Evolutionary conservation across 345 rosid species (phyloP).

Genomic region (Cardamine occulta): DNA sequence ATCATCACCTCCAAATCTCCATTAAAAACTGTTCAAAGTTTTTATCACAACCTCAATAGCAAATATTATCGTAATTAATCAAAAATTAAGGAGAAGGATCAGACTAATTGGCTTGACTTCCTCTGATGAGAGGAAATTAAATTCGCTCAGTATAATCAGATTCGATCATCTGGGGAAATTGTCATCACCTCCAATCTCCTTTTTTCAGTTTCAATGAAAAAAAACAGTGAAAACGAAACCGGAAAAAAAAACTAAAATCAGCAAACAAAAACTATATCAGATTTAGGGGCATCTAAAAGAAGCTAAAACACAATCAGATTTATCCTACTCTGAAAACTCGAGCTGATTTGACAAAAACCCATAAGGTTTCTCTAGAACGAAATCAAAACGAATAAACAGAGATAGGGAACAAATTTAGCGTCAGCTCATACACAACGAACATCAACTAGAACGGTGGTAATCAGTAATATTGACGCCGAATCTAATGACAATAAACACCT

Average conservation of each 20-base stretch:
- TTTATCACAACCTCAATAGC: background rate
- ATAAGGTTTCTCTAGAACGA: background rate
- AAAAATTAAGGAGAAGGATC: constrained; percentile 25
- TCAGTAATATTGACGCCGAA: constrained; percentile 45
- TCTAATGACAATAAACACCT: background rate
- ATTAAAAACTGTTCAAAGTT: background rate
- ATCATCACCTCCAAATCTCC: constrained; percentile 43
- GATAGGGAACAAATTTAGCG: constrained; percentile 30
- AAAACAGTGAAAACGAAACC: background rate
- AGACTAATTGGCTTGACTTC: constrained; percentile 42
- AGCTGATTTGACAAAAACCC: constrained; percentile 6
- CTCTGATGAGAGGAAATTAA: constrained; percentile 19
- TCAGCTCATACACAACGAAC: constrained; percentile 50
- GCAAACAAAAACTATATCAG: background rate
- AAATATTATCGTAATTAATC: background rate
- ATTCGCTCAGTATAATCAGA: constrained; percentile 45
- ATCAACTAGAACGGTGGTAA: constrained; percentile 40
- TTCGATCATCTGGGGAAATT: constrained; percentile 48
- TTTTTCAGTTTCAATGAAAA: background rate
- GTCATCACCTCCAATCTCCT: constrained; percentile 42
- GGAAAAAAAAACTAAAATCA: background rate
- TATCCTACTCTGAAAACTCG: constrained; percentile 30
- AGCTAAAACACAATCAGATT: background rate
- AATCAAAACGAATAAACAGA: constrained; percentile 25
- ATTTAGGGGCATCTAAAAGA: background rate